These are phyloP conservation scores for Termitomyces sp. DNA, from an alignment of 768 basidiomycete species.

Conservation along the genomic window DNA sequence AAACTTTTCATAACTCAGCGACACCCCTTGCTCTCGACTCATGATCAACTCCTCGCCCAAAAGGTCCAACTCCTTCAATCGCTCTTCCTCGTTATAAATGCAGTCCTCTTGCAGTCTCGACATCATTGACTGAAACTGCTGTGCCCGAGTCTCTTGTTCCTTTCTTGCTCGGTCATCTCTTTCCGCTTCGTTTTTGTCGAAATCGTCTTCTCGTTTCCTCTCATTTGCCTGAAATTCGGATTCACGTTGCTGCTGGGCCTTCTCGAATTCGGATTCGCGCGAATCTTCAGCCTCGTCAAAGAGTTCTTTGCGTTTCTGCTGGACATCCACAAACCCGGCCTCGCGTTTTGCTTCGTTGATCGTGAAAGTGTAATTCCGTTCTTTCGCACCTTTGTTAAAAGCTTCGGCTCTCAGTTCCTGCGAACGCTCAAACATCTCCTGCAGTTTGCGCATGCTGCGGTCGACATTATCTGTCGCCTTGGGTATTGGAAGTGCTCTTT, in stretches of 20 bases:
- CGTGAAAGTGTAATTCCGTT: too few relatives aligned
- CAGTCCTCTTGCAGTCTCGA: neutral
- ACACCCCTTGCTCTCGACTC: too few relatives aligned
- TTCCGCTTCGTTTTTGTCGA: neutral
- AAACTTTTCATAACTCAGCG: too few relatives aligned
- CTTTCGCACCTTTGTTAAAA: neutral
- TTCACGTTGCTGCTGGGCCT: neutral
- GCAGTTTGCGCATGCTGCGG: too few relatives aligned
- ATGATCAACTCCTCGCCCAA: too few relatives aligned
- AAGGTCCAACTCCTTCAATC: neutral
- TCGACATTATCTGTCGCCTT: too few relatives aligned
- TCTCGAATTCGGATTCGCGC: neutral
- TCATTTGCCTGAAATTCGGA: neutral
- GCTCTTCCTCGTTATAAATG: neutral
- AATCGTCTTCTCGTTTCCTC: neutral
- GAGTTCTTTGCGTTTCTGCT: neutral
- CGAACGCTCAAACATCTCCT: neutral
- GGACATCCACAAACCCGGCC: too few relatives aligned
- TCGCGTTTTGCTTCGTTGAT: too few relatives aligned
- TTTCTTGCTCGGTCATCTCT: neutral
- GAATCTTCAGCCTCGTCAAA: neutral
- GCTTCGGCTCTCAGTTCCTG: neutral
- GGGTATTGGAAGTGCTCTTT: too few relatives aligned
- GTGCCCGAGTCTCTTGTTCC: neutral
- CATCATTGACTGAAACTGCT: neutral